These are phyloP conservation scores for Akanthomyces muscarius DNA, from an alignment of 2,329 filamentous ascomycete genomes.

Conservation along the genomic window DNA sequence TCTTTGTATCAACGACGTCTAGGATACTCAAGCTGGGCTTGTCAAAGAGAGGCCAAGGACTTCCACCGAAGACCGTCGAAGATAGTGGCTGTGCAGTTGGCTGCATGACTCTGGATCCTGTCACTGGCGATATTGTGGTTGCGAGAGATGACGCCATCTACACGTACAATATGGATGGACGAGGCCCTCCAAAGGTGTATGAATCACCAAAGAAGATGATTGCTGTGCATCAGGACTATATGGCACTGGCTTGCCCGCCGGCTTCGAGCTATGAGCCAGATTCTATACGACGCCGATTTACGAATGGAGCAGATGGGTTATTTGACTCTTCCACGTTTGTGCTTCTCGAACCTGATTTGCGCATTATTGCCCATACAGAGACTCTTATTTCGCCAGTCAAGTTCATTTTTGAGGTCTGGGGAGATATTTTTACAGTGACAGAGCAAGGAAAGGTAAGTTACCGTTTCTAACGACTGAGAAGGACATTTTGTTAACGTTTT, in stretches of 20 bases:
- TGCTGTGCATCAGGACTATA: slow-evolving; percentile 76
- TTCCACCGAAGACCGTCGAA: slow-evolving; percentile 82
- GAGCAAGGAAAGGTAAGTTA: slow-evolving; percentile 78
- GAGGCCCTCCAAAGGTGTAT: slow-evolving; percentile 84
- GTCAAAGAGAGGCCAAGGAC: slow-evolving; percentile 82
- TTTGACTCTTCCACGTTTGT: slow-evolving; percentile 88
- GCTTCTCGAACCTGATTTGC: slow-evolving; percentile 84
- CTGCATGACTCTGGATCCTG: slow-evolving; percentile 84
- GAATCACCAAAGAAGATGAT: slow-evolving; percentile 86
- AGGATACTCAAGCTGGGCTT: slow-evolving; percentile 83
- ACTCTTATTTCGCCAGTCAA: slow-evolving; percentile 76
- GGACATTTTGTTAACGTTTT: neutral
- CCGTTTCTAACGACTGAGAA: neutral
- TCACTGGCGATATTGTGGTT: slow-evolving; percentile 82
- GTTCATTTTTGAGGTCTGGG: slow-evolving; percentile 81
- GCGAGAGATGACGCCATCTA: slow-evolving; percentile 94
- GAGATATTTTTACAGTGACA: slow-evolving; percentile 83
- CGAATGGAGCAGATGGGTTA: slow-evolving; percentile 68
- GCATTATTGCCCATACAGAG: slow-evolving; percentile 86
- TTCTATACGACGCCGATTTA: slow-evolving; percentile 66
- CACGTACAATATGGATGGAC: slow-evolving; percentile 80
- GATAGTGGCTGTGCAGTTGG: slow-evolving; percentile 88
- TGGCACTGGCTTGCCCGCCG: slow-evolving; percentile 79
- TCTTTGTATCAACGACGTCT: slow-evolving; percentile 89
- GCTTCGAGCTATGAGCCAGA: slow-evolving; percentile 54